These are phyloP conservation scores for Chlamydomonas sp. DNA, from an alignment of 139 green algal species.

Conservation along the genomic window DNA sequence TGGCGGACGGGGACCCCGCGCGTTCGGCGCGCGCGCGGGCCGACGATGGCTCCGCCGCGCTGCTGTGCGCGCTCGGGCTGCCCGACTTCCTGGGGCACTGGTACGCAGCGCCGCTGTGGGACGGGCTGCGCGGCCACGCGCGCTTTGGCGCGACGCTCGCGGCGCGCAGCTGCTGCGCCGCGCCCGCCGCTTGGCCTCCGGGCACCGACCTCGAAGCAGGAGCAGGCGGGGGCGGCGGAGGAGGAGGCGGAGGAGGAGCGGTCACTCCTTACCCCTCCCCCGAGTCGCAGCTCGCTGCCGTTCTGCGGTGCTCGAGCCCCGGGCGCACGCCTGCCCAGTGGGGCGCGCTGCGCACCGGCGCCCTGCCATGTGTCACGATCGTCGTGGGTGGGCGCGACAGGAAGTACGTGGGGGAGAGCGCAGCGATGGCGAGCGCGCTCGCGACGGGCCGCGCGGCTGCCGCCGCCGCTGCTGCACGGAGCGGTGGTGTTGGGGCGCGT, in stretches of 20 bases:
- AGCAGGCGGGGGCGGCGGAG: too few species aligned
- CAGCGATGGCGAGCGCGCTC: neutral
- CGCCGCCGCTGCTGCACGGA: neutral
- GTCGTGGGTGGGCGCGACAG: neutral
- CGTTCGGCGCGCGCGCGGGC: constrained; percentile 24
- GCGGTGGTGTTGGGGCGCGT: neutral
- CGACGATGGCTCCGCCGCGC: constrained; percentile 29
- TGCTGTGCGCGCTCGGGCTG: constrained; percentile 34
- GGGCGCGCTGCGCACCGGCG: too few species aligned
- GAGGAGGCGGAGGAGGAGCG: too few species aligned
- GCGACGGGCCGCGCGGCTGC: neutral
- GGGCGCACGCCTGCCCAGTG: too few species aligned
- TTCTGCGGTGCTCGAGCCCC: too few species aligned
- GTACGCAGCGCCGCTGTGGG: constrained; percentile 70
- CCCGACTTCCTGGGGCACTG: constrained; percentile 54
- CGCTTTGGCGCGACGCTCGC: constrained; percentile 36
- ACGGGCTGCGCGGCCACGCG: constrained; percentile 33
- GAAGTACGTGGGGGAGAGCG: neutral
- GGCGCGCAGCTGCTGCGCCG: constrained; percentile 5
- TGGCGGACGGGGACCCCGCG: constrained; percentile 6
- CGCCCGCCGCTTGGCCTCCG: too few species aligned
- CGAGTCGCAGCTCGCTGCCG: too few species aligned
- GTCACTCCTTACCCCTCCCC: too few species aligned
- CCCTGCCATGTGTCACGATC: too few species aligned
- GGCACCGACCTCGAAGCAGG: too few species aligned